Percentiles rank a stretch among this genome's conserved stretches.
Conservation (phyloP, 148 eudicot genomes). For the Vaccinium vitisidaea region DNA sequence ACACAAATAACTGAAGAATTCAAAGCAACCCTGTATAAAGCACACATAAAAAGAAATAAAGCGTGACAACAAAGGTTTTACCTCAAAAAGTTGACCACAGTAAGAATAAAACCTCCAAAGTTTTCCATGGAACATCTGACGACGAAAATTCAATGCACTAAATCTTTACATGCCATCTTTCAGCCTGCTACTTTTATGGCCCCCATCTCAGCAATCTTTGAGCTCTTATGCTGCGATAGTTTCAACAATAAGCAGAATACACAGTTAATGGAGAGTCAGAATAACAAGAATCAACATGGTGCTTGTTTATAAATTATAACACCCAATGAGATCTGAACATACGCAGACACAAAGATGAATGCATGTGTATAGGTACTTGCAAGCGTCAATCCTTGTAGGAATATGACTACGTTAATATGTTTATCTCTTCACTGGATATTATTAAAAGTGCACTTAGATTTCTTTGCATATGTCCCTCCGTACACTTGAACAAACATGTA, state of each 20-base stretch:
- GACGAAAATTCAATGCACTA: constrained; percentile 16
- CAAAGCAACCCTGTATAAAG: neutral
- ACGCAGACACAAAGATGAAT: neutral
- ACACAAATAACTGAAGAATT: neutral
- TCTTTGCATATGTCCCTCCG: neutral
- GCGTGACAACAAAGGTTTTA: constrained; percentile 14
- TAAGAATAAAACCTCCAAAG: constrained; percentile 24
- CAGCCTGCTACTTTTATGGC: constrained; percentile 80
- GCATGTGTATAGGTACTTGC: neutral
- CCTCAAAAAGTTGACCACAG: constrained; percentile 31
- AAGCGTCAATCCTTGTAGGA: neutral
- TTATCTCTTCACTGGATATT: neutral
- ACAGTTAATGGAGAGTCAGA: constrained; percentile 1
- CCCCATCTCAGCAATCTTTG: constrained; percentile 83
- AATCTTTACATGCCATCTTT: constrained; percentile 30
- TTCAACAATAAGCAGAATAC: constrained; percentile 17
- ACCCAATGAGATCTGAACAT: neutral
- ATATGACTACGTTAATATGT: neutral
- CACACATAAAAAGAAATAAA: neutral
- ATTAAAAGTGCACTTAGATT: neutral
- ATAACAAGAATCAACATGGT: neutral
- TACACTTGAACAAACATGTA: neutral
- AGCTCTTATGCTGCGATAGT: constrained; percentile 78
- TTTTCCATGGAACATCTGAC: constrained; percentile 47
- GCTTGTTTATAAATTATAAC: neutral